Evolutionary conservation across 2,329 filamentous ascomycete species (phyloP), one percentile per base, ranked within the genome.

Genomic region (Penicillium hordei): DNA sequence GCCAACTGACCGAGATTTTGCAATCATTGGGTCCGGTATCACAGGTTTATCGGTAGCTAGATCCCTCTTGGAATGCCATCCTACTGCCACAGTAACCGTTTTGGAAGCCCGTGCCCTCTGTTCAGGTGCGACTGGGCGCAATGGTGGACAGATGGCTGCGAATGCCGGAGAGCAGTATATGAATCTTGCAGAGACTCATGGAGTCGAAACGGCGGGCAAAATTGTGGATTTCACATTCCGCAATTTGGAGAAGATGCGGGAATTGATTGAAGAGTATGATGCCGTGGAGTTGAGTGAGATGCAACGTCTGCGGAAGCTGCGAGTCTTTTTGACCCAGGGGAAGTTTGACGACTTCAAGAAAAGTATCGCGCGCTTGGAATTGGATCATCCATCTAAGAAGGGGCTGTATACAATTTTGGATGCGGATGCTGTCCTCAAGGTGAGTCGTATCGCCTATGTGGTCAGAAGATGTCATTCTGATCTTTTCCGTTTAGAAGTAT

Each of bases 201-300:
- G 68, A 0, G 17, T 62, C 0, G 64, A 74, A 46, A 70, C 67
- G 15, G 78, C 72, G 0, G 65, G 68, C 31, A 71, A 75, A 46
- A 67, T 78, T 53, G 72, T 71, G 2, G 65, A 60, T n/a, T 78
- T 78, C 48, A 76, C 77, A 25, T 65, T 72, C 27, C 57, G 65
- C 19, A 75, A 78, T 57, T 55, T 78, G 33, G 55, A 70, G 6
- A 70, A 70, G 31, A 72, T 78, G 62, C 72, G 72, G 53, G 65
- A 69, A n/a, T 48, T 78, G 8, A 68, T 74, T 9, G 61, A 72
- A 39, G 68, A 70, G 39, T 76, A 62, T 46, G 62, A 76, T 62
- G 67, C 69, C 19, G 63, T 60, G 5, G 65, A 67, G 13, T 46
- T 52, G 17, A 66, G 61, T n/a, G 66, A 70, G 39, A 51, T 65